These are phyloP conservation scores for Trichoderma harzianum DNA, from an alignment of 2,329 filamentous ascomycete species.

Conservation along the genomic window DNA sequence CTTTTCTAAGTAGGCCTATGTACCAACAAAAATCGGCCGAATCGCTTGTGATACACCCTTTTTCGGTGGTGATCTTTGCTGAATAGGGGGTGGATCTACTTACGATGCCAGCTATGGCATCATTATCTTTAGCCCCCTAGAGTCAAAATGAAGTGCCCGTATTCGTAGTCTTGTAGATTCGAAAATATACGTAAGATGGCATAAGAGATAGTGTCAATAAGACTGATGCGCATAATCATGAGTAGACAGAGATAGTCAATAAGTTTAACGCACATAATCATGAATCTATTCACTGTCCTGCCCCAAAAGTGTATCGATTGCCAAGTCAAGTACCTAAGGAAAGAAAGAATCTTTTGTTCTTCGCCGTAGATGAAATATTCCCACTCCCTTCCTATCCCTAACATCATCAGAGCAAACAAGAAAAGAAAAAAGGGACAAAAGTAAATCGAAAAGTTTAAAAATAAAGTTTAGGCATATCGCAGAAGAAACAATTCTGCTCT, in stretches of 20 bases:
- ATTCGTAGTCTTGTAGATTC: not conserved
- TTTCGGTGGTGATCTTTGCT: not conserved
- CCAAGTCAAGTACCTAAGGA: not conserved
- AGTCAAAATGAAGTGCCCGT: not conserved
- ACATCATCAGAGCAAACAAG: not conserved
- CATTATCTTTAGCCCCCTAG: not conserved
- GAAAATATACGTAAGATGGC: not conserved
- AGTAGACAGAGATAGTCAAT: no score
- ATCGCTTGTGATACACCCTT: not conserved
- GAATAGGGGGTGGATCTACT: not conserved
- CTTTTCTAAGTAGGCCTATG: not conserved
- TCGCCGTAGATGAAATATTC: not conserved
- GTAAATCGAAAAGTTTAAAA: not conserved
- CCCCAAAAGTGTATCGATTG: not conserved
- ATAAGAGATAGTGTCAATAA: not conserved
- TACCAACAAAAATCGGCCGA: not conserved
- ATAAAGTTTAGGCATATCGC: not conserved
- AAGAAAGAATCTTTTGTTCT: not conserved
- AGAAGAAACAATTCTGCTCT: not conserved
- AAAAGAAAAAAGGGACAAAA: not conserved
- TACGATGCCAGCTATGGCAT: not conserved
- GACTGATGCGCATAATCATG: no score
- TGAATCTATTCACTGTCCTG: not conserved
- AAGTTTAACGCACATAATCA: no score
- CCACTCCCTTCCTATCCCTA: not conserved